Conservation (phyloP, 306 rosid species). For the Abrus precatorius region DNA sequence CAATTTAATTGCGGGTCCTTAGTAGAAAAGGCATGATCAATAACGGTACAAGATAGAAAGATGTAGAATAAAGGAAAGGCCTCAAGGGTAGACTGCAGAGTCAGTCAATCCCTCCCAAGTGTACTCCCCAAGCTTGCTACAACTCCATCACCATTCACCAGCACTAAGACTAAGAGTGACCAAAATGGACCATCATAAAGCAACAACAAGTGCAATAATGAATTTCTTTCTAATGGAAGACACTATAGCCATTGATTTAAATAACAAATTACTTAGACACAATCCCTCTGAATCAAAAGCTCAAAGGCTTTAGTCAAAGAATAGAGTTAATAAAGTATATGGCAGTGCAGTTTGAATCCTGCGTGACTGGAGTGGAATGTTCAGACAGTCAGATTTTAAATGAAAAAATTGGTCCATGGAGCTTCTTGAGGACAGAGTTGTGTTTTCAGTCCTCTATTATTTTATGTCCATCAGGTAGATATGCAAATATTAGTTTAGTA, state of each 20-base stretch:
- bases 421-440: too few relatives aligned
- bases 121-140: background rate
- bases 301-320: background rate
- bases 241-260: background rate
- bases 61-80: background rate
- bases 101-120: background rate
- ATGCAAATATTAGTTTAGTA: background rate
- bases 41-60: background rate
- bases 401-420: too few relatives aligned
- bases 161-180: background rate
- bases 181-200: slow-evolving; percentile 4
- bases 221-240: background rate
- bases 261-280: background rate
- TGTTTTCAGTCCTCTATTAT: background rate
- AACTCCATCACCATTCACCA: background rate
- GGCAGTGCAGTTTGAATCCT: background rate
- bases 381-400: too few relatives aligned
- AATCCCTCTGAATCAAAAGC: background rate
- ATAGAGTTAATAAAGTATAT: background rate
- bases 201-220: background rate
- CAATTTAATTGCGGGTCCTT: too few relatives aligned
- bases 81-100: background rate
- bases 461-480: background rate
- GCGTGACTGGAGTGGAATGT: background rate
- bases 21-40: too few relatives aligned